A percentile compares a stretch with the other conserved stretches of the same genome.
phyloP scores from a whole-genome alignment of 805 yeast species.

The Metschnikowia koreensis region DNA sequence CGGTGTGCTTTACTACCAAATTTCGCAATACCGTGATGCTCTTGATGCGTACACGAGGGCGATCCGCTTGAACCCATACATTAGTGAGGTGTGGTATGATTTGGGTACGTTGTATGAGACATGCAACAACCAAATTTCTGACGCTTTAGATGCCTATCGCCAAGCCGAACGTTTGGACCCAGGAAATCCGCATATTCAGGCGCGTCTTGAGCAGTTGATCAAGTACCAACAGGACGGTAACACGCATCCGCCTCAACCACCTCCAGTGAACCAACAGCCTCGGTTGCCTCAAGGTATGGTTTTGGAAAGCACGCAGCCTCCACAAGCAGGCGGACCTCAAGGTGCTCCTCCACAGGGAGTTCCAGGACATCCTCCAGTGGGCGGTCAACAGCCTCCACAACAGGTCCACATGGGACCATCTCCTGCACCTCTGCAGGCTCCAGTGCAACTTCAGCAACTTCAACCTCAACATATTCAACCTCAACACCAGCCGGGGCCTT shows the following conservation, averaged over 20 bases:
- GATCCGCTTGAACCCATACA: conserved; percentile 90
- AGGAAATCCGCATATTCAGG: conserved; percentile 88
- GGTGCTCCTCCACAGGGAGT: conserved; percentile 12
- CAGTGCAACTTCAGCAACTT: neutral
- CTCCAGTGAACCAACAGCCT: conserved; percentile 64
- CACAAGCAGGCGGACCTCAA: conserved; percentile 12
- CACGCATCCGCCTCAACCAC: conserved; percentile 61
- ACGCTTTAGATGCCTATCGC: conserved; percentile 94
- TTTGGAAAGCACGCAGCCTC: conserved; percentile 43
- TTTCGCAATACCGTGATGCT: conserved; percentile 94
- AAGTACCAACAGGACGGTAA: conserved; percentile 70
- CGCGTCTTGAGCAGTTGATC: conserved; percentile 81
- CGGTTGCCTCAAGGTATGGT: conserved; percentile 63
- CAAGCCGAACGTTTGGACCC: conserved; percentile 97
- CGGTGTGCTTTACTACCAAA: conserved; percentile 95
- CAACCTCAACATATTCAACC: neutral
- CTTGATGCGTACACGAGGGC: conserved; percentile 97
- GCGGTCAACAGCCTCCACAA: conserved; percentile 4
- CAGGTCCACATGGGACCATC: conserved; percentile 6
- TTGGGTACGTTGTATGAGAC: conserved; percentile 95
- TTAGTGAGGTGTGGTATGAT: conserved; percentile 98
- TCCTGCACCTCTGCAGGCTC: conserved; percentile 3
- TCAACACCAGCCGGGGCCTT: conserved; percentile 4
- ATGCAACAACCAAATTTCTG: conserved; percentile 91
- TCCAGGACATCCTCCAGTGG: conserved; percentile 11